Percentiles rank a stretch among this genome's conserved stretches.
phyloP scores from a whole-genome alignment of 116 monocot species.

The Iris pallida region DNA sequence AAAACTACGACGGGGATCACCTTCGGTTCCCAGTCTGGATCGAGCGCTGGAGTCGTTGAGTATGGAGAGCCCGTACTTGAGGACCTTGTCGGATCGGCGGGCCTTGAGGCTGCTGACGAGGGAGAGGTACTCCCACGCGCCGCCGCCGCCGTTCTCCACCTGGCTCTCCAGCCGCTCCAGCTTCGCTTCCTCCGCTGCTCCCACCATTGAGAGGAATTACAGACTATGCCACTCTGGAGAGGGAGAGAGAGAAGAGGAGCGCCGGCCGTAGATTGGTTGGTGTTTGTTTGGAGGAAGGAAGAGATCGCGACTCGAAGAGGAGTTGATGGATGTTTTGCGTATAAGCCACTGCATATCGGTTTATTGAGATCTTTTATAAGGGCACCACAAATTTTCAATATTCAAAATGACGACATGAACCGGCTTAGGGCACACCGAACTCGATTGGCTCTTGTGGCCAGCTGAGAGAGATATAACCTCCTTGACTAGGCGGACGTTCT shows the following conservation, averaged over 20 bases:
- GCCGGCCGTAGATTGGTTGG: too few relatives aligned
- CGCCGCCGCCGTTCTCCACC: constrained; percentile 59
- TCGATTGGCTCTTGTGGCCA: too few relatives aligned
- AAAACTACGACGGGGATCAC: constrained; percentile 13
- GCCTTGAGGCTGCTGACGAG: constrained; percentile 69
- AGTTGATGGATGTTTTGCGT: too few relatives aligned
- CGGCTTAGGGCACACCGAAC: too few relatives aligned
- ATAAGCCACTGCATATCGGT: too few relatives aligned
- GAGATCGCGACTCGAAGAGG: too few relatives aligned
- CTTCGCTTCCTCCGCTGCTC: constrained; percentile 38
- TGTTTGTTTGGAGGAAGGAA: too few relatives aligned
- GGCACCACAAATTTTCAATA: too few relatives aligned
- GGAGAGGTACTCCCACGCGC: constrained; percentile 91
- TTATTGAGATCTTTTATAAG: too few relatives aligned
- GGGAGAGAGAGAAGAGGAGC: neutral
- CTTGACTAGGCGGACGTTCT: too few relatives aligned
- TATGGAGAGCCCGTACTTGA: constrained; percentile 61
- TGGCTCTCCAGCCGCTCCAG: constrained; percentile 53
- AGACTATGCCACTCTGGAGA: neutral
- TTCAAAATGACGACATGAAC: too few relatives aligned
- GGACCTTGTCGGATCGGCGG: constrained; percentile 67
- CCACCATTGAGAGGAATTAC: constrained; percentile 27
- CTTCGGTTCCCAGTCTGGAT: constrained; percentile 73
- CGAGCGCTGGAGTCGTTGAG: constrained; percentile 68
- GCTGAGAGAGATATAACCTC: too few relatives aligned